phyloP scores from a whole-genome alignment of 306 rosid genomes.

The Rubus idaeus region DNA sequence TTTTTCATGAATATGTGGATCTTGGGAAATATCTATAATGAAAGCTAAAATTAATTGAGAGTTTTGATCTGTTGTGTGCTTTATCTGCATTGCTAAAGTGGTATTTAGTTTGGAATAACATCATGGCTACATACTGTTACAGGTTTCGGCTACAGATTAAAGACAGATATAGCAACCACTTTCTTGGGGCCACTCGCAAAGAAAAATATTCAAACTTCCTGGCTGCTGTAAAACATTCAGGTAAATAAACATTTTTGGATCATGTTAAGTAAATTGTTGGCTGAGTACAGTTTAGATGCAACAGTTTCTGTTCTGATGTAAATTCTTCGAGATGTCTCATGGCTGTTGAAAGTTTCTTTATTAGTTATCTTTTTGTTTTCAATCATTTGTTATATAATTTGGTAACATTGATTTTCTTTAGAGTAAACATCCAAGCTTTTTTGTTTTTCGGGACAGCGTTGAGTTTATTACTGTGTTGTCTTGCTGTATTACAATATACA shows the following conservation, averaged over 20 bases:
- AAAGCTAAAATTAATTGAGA: neutral
- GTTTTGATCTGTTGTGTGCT: neutral
- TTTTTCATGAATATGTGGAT: neutral
- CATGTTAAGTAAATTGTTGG: constrained; percentile 32
- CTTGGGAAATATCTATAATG: neutral
- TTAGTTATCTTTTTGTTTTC: constrained; percentile 1
- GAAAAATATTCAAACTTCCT: constrained; percentile 38
- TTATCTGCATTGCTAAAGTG: constrained; percentile 19
- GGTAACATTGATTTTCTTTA: constrained; percentile 16
- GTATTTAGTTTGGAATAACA: constrained; percentile 30
- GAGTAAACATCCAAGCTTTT: constrained; percentile 8
- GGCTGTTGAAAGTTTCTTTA: constrained; percentile 3
- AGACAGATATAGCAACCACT: constrained; percentile 30
- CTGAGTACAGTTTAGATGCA: constrained; percentile 34
- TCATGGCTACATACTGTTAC: constrained; percentile 38
- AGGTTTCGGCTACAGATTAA: constrained; percentile 47
- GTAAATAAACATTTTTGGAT: constrained; percentile 55
- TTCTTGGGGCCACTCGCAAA: constrained; percentile 40
- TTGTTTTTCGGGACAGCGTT: neutral
- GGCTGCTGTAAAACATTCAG: constrained; percentile 52
- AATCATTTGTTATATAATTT: neutral
- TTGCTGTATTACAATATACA: neutral
- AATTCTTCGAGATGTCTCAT: constrained; percentile 31
- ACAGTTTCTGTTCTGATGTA: constrained; percentile 38
- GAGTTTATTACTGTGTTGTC: neutral